Evolutionary conservation across 345 rosid genomes (phyloP).

Genomic region (Populus alba): DNA sequence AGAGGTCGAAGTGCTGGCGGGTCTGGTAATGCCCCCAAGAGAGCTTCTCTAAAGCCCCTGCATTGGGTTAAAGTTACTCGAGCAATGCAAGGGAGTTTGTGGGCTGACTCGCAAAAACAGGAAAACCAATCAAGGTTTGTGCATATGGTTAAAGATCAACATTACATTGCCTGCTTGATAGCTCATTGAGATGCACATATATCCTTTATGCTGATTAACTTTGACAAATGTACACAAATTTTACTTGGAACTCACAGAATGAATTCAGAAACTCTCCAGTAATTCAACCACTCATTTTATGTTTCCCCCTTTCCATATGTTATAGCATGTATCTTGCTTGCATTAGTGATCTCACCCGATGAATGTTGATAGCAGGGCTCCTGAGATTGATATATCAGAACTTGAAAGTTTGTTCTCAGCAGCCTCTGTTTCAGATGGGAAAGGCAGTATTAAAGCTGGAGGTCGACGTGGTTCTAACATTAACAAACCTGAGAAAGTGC

Average conservation of each 20-base stretch:
- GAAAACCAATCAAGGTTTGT: slow-evolving; percentile 76
- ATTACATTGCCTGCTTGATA: background rate
- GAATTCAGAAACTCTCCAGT: background rate
- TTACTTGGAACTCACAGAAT: background rate
- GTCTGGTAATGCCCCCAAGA: slow-evolving; percentile 56
- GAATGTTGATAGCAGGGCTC: slow-evolving; percentile 60
- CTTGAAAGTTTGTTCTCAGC: slow-evolving; percentile 95
- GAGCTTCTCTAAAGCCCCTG: slow-evolving; percentile 68
- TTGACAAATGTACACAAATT: background rate
- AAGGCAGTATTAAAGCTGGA: slow-evolving; percentile 55
- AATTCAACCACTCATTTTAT: background rate
- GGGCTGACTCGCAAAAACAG: slow-evolving; percentile 91
- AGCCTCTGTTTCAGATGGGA: slow-evolving; percentile 58
- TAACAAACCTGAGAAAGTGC: slow-evolving; percentile 92
- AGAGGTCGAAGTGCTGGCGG: slow-evolving; percentile 57
- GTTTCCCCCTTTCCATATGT: background rate
- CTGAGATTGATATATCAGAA: slow-evolving; percentile 96
- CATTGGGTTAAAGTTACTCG: slow-evolving; percentile 98
- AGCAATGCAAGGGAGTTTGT: slow-evolving; percentile 85
- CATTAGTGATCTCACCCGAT: slow-evolving; percentile 14
- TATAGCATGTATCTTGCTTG: background rate
- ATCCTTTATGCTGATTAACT: background rate
- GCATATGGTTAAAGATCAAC: slow-evolving; percentile 5
- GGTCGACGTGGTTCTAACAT: slow-evolving; percentile 63
- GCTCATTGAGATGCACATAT: background rate